Percentiles rank a stretch among this genome's conserved stretches.
Conservation (phyloP, 306 rosid genomes). For the Pterocarpus santalinus region DNA sequence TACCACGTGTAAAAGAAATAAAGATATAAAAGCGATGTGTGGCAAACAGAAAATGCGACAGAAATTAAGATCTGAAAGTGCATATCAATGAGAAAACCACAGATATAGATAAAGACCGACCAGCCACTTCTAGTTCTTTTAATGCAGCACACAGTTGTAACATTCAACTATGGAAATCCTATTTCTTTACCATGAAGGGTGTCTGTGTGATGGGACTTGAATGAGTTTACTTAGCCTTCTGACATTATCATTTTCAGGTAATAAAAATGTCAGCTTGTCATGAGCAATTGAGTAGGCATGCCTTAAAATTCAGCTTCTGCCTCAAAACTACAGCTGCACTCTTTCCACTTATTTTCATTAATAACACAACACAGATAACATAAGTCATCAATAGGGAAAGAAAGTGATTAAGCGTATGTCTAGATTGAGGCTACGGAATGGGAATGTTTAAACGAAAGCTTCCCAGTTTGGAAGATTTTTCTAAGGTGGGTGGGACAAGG, state of each 20-base stretch:
- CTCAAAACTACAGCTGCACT: neutral
- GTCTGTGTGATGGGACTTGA: neutral
- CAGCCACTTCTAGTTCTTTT: conserved; percentile 4
- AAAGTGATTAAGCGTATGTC: neutral
- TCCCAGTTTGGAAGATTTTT: conserved; percentile 1
- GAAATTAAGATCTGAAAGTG: conserved; percentile 1
- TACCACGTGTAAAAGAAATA: neutral
- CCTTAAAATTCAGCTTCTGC: neutral
- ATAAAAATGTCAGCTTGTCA: neutral
- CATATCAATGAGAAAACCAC: neutral
- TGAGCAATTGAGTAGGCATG: conserved; percentile 9
- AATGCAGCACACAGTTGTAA: neutral
- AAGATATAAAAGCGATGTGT: neutral
- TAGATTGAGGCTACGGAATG: neutral
- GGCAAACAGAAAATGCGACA: conserved; percentile 12
- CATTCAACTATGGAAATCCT: neutral
- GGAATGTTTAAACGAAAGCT: neutral
- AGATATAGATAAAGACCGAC: conserved; percentile 8
- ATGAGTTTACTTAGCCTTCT: neutral
- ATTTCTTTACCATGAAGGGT: neutral
- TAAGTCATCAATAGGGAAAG: neutral
- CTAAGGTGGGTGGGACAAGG: neutral
- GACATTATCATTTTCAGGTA: neutral
- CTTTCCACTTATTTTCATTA: neutral
- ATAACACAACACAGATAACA: neutral